phyloP scores from a whole-genome alignment of 1,284 basidiomycete species.

The Heliocybe sulcata region DNA sequence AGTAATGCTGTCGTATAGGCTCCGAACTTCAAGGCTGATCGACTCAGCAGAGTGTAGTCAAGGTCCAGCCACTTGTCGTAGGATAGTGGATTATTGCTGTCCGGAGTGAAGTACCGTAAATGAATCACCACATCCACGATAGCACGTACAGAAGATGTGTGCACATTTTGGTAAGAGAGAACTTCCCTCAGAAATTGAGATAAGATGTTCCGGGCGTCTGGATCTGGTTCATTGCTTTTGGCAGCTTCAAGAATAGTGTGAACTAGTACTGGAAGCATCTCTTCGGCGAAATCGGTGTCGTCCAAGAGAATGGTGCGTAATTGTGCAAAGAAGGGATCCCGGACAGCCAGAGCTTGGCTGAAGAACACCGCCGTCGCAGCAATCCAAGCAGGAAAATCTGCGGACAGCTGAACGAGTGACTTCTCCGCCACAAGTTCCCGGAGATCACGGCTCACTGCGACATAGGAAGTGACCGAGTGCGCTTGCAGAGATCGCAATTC shows the following conservation, averaged over 20 bases:
- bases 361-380: conserved; percentile 52
- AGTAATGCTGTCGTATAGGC: conserved; percentile 86
- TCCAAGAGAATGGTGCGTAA: conserved; percentile 50
- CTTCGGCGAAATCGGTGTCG: conserved; percentile 53
- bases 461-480: conserved; percentile 29
- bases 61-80: conserved; percentile 84
- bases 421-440: conserved; percentile 28
- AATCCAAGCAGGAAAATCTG: conserved; percentile 62
- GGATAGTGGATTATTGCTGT: conserved; percentile 43
- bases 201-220: conserved; percentile 26
- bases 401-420: conserved; percentile 28
- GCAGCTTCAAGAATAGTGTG: conserved; percentile 47
- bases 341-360: conserved; percentile 45
- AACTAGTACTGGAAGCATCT: conserved; percentile 70
- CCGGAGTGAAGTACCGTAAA: conserved; percentile 61
- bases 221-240: conserved; percentile 7
- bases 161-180: conserved; percentile 23
- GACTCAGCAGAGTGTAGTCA: conserved; percentile 67
- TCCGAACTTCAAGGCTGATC: conserved; percentile 71
- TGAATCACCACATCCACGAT: conserved; percentile 80
- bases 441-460: conserved; percentile 26
- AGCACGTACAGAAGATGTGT: conserved; percentile 35
- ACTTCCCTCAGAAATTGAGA: conserved; percentile 63
- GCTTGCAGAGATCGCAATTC: conserved; percentile 48
- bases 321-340: conserved; percentile 65